phyloP scores from a whole-genome alignment of 345 rosid species.

The Psidium guajava region DNA sequence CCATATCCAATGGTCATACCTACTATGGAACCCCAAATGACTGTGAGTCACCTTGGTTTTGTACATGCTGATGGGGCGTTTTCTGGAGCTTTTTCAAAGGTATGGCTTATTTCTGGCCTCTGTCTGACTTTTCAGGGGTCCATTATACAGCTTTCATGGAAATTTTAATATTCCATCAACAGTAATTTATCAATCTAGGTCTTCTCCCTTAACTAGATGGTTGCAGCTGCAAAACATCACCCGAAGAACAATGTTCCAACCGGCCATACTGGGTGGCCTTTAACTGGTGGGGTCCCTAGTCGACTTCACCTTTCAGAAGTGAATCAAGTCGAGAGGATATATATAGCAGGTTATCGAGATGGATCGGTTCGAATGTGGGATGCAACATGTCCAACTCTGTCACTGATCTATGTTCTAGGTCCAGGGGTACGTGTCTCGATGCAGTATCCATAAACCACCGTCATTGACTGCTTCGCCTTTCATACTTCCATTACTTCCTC shows the following conservation, averaged over 20 bases:
- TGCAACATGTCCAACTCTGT: conserved; percentile 56
- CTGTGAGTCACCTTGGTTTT: conserved; percentile 34
- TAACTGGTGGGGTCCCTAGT: conserved; percentile 73
- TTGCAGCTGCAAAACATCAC: conserved; percentile 42
- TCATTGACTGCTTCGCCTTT: not conserved
- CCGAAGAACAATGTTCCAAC: conserved; percentile 17
- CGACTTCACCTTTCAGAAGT: conserved; percentile 26
- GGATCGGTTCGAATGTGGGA: conserved; percentile 82
- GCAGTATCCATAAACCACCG: not conserved
- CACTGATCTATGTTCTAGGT: conserved; percentile 38
- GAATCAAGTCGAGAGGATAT: conserved; percentile 51
- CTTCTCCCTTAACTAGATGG: conserved; percentile 34
- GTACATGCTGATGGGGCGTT: conserved; percentile 24
- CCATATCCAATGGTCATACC: conserved; percentile 51
- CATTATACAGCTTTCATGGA: not conserved
- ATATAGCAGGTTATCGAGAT: conserved; percentile 75
- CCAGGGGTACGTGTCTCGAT: conserved; percentile 28
- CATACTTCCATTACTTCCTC: not conserved
- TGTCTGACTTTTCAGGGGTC: not conserved
- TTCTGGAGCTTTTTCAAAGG: conserved; percentile 48
- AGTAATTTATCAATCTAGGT: conserved; percentile 3
- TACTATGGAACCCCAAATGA: conserved; percentile 47
- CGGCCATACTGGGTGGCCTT: conserved; percentile 50
- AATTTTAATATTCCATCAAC: not conserved
- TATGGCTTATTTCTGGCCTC: conserved; percentile 8